phyloP scores from a whole-genome alignment of 352 stramenopile species.

The Globisporangium lucens region DNA sequence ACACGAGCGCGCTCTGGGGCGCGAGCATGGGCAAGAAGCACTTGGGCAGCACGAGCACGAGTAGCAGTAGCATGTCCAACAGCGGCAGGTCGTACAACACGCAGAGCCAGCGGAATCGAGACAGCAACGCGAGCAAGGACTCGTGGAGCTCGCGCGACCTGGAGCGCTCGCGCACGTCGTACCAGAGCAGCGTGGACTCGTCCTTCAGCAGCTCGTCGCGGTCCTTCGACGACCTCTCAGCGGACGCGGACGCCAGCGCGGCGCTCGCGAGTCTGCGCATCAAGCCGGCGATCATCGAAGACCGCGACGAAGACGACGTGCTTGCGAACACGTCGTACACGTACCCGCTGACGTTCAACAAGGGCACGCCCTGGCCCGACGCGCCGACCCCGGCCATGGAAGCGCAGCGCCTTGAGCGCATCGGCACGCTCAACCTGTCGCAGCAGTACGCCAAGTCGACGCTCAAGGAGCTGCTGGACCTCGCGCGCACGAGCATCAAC shows the following conservation, averaged over 20 bases:
- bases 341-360: constrained; percentile 71
- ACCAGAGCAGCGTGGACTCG: constrained; percentile 18
- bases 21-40: constrained; percentile 38
- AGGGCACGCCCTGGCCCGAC: constrained; percentile 77
- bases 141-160: constrained; percentile 31
- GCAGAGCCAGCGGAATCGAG: constrained; percentile 9
- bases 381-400: constrained; percentile 56
- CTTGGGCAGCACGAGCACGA: constrained; percentile 28
- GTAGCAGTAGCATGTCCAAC: constrained; percentile 26
- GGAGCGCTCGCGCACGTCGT: constrained; percentile 20
- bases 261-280: constrained; percentile 20
- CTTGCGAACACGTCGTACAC: constrained; percentile 48
- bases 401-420: constrained; percentile 47
- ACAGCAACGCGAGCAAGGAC: constrained; percentile 25
- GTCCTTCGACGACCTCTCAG: constrained; percentile 12
- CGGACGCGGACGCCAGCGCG: constrained; percentile 12
- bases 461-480: constrained; percentile 68
- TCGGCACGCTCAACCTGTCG: constrained; percentile 70
- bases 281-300: constrained; percentile 13
- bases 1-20: constrained; percentile 32
- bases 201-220: constrained; percentile 25
- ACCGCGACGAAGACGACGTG: constrained; percentile 58
- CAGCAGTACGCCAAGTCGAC: constrained; percentile 73
- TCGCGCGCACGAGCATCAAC: constrained; percentile 63
- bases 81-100: constrained; percentile 19